Evolutionary conservation across 768 basidiomycete genomes (phyloP), one percentile per base, ranked within the genome.

Genomic region (Boletellus ananas): DNA sequence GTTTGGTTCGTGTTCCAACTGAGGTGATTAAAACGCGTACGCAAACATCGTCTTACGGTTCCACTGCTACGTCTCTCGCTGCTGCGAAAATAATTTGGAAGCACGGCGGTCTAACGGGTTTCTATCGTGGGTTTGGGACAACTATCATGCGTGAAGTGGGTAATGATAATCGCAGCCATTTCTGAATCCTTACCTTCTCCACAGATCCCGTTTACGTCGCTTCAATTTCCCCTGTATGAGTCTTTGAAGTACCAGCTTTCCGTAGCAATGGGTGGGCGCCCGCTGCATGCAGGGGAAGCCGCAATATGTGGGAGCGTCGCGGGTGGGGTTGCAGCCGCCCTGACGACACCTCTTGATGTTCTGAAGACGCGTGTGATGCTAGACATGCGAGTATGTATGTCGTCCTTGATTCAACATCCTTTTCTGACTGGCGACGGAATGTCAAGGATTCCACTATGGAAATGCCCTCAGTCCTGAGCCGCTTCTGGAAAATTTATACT

Each of bases 301-400:
- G 94, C 94, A 0, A 55, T 85, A 4, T 98, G 95, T 59, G 96
- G 95, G 3, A 90, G 87, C 61, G 73, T 95, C 40, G 89, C 96
- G 0, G 96, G 96, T 8, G 95, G 88, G 0, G 72, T 90, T 23
- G 94, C 94, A 6, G 95, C 94, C 1, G 90, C 86, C 0, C 57
- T 87, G 33, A 98, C 96, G 2, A 98, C 96, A 0, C 96, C 96
- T 1, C 74, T 99, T 27, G 96, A 99, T 61, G 96, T 98, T 2
- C 77, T 96, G 31, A 99, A 99, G 67, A 99, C 96, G 1, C 80
- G 96, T 16, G 87, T 96, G 38, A 99, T 99, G 96, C 78, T 98
- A 8, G 94, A 95, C 60, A 75, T 89, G 46, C 76, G 85, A 62
- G 94, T 94, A 58, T 47, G 81, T 67, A 18, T 12, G 4, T 25